These are phyloP conservation scores for Suillus hirtellus DNA, from an alignment of 768 basidiomycete genomes.

Conservation along the genomic window DNA sequence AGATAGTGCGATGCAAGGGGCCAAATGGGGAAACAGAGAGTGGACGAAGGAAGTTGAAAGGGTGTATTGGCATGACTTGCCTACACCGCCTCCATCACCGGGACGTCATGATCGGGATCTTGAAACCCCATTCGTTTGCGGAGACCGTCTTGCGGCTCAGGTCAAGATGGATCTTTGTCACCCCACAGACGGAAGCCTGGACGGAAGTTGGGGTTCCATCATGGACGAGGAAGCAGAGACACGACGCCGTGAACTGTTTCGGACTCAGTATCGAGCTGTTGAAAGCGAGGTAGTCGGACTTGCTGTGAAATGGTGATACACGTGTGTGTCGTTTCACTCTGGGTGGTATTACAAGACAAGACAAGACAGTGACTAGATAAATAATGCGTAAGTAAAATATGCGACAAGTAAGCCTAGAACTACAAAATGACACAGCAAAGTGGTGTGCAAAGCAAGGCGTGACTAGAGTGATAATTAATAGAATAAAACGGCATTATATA, in stretches of 20 bases:
- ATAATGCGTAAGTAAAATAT: slow-evolving; percentile 15
- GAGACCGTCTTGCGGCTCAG: slow-evolving; percentile 39
- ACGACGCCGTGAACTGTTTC: slow-evolving; percentile 51
- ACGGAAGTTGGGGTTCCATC: slow-evolving; percentile 35
- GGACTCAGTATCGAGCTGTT: slow-evolving; percentile 83
- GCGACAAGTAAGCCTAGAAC: slow-evolving; percentile 16
- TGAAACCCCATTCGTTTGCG: slow-evolving; percentile 12
- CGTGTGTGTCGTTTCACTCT: slow-evolving; percentile 1
- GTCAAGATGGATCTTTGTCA: slow-evolving; percentile 45
- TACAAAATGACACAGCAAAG: slow-evolving; percentile 23
- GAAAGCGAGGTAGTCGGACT: slow-evolving; percentile 82
- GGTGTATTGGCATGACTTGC: slow-evolving; percentile 70
- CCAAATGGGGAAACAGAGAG: slow-evolving; percentile 80
- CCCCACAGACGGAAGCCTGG: slow-evolving; percentile 29
- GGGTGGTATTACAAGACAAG: slow-evolving; percentile 14
- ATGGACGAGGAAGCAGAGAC: slow-evolving; percentile 47
- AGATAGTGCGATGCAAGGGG: slow-evolving; percentile 37
- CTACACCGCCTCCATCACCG: slow-evolving; percentile 50
- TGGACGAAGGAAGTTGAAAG: slow-evolving; percentile 83
- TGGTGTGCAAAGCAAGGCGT: slow-evolving; percentile 17
- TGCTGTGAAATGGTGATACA: slow-evolving; percentile 66
- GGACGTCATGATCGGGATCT: slow-evolving; percentile 15
- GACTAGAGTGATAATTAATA: slow-evolving; percentile 29
- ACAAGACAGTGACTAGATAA: not conserved
- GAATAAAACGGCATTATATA: slow-evolving; percentile 20